Base-by-base conservation (phyloP, 768 basidiomycete genomes). In the Amanita rimosa region DNA sequence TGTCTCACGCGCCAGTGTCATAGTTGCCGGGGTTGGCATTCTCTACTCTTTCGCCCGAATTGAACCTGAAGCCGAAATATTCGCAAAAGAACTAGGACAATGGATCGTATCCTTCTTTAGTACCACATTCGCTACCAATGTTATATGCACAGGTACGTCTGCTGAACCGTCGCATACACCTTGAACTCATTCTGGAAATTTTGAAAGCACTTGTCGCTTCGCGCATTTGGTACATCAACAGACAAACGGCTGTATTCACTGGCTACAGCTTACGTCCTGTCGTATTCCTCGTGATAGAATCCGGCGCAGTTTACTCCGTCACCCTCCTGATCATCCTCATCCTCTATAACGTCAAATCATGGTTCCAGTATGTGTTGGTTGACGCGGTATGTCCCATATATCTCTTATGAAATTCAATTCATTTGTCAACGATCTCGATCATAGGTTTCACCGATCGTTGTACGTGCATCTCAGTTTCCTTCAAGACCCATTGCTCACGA, bases 41-140 rank as follows among this genome's bases (percentile, higher is more conserved):
- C 53, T 65, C 19, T 57, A 63, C 50, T 60, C 61, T 4, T 64
- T 68, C 46, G 60, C 62, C n/a, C 44, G 48, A 21, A 56, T 64
- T 7, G 55, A 50, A 10, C 53, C 57, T 10, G 54, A 61, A 31
- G 59, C 62, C 21, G 54, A 61, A 37, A 58, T 70, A 16, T 69
- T 71, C 51, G 57, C 59, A 4, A 44, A 46, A 16, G 34, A 66
- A 40, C 59, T 67, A n/a, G 55, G 58, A n/a, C 51, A 58, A 26
- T 69, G 69, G 67, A 69, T 70, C 44, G 49, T 63, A 7, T 58
- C 65, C 1, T 71, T 70, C 58, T 68, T 70, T 49, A 61, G 62
- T 2, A 52, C 65, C 40, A 67, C 68, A 4, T 62, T 68, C 16
- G 53, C 60, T 3, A 68, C 65, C 4, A 70, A 68, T 55, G 54